Base-by-base conservation (phyloP, 2,329 filamentous ascomycete species). In the Fusarium foetens region DNA sequence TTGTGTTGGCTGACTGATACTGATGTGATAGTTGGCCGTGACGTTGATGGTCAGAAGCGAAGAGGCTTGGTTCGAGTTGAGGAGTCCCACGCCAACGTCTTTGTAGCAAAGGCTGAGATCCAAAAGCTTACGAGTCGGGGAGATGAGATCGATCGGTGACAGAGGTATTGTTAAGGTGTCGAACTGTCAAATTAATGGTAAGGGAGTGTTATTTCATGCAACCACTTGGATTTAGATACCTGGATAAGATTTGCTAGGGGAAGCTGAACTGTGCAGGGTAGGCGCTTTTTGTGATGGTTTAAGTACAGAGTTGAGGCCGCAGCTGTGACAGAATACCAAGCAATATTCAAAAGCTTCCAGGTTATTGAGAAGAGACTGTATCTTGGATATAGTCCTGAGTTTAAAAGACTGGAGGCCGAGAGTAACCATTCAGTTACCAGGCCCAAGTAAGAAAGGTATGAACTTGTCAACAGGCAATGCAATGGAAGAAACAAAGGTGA, bases 211-310 rank as follows among this genome's bases (percentile, higher is more conserved):
- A 21, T 31, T 66, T 54, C 23, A 25, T 23, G 13, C 31, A 23
- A 10, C 8, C 12, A 16, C 17, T 42, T 27, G 9, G 11, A 19
- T 41, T 25, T 38, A 41, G 23, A 58, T 36, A 31, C 23, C 17
- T 48, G 25, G 16, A 29, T 25, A 31, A 49, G 38, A 57, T 42
- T 39, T 54, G 33, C 57, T 19, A 48, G 46, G 38, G 41, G 41
- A 46, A 48, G 31, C 25, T 58, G 49, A 39, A 16, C 23, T 46
- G 46, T 73, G 52, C 58, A 73, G 70, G 70, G 66, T 73, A 71
- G 27, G 29, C n/a, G 35, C 21, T 58, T 35, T 29, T 33, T 46
- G 31, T 52, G 42, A 46, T 33, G n/a, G n/a, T 23, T 31, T 38
- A 14, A 42, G 48, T 54, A 17, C 13, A 23, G 59, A 38, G 46